A percentile compares a stretch with the other conserved stretches of the same genome.
Conservation (phyloP, 345 rosid genomes). For the Acer campestre region DNA sequence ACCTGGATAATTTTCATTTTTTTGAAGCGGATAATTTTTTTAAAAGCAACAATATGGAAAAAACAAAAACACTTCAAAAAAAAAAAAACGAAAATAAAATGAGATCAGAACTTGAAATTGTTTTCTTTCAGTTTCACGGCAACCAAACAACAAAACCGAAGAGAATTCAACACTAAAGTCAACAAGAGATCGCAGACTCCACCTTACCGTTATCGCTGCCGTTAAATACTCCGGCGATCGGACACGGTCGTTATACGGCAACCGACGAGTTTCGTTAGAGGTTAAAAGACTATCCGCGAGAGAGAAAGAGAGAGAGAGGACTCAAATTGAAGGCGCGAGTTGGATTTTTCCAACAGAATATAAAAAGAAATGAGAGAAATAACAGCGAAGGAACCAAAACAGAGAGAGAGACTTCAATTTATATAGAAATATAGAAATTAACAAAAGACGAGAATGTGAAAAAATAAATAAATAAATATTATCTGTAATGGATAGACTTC, state of each 20-base stretch:
- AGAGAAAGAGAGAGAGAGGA: conserved; percentile 6
- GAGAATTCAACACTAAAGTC: background rate
- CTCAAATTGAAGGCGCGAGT: background rate
- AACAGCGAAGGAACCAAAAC: background rate
- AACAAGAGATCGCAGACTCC: background rate
- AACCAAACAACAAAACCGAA: conserved; percentile 22
- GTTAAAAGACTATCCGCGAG: background rate
- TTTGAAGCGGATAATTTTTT: too few relatives aligned
- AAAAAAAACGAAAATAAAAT: too few relatives aligned
- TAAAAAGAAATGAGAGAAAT: too few relatives aligned
- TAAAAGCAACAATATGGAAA: background rate
- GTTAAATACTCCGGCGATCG: background rate
- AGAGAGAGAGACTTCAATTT: background rate
- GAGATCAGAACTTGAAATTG: background rate
- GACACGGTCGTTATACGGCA: background rate
- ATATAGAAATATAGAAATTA: too few relatives aligned
- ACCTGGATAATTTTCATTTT: background rate
- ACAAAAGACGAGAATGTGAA: background rate
- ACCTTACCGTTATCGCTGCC: conserved; percentile 4
- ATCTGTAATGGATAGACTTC: conserved; percentile 14
- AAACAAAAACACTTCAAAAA: too few relatives aligned
- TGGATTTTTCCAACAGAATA: background rate
- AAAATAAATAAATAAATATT: background rate
- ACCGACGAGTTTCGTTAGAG: background rate
- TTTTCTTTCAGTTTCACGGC: conserved; percentile 13